Evolutionary conservation across 108 stramenopile genomes (phyloP), one percentile per base, ranked within the genome.

Genomic region (Nitzschia sp.): DNA sequence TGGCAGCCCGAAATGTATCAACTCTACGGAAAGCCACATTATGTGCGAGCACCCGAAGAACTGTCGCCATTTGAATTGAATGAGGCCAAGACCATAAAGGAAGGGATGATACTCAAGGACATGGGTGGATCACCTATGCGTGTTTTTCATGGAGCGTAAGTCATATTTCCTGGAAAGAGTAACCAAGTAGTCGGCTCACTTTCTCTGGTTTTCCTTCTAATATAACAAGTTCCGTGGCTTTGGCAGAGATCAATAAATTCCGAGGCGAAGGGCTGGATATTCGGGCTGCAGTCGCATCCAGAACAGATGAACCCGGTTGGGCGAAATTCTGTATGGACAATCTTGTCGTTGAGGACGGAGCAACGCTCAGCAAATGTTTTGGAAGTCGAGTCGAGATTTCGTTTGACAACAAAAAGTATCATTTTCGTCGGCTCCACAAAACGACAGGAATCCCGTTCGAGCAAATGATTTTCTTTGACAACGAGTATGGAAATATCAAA

Each of bases 401-500:
- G 2, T 78, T 65, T 33, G 63, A 59, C 26, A 79, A 87, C 56
- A 93, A 96, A 60, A 52, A 53, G 17, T 45, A 66, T 26, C 95
- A 93, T 61, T 85, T 93, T 55, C 58, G 74, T 41, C 77, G 85
- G 23, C 53, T 96, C 17, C 75, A 86, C 5, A 36, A 80, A 23
- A 76, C 66, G 50, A 84, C 86, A 6, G 81, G 82, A 25, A 80
- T 95, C n/a, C 67, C 79, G 0, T 94, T 69, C 67, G 77, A 87
- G 29, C 71, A 90, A 36, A 97, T 95, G 92, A 47, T 74, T 0
- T 97, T 97, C 66, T 97, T 97, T 76, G 96, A 97, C 73, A 89
- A 97, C 61, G 88, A 91, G 32, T 45, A 75, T 58, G 72, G 74
- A 45, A 96, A 96, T 61, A 91, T 92, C 57, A 53, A 59, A 25